phyloP scores from a whole-genome alignment of 1,139 yeast genomes.

The Barnettozyma hawaiiensis region DNA sequence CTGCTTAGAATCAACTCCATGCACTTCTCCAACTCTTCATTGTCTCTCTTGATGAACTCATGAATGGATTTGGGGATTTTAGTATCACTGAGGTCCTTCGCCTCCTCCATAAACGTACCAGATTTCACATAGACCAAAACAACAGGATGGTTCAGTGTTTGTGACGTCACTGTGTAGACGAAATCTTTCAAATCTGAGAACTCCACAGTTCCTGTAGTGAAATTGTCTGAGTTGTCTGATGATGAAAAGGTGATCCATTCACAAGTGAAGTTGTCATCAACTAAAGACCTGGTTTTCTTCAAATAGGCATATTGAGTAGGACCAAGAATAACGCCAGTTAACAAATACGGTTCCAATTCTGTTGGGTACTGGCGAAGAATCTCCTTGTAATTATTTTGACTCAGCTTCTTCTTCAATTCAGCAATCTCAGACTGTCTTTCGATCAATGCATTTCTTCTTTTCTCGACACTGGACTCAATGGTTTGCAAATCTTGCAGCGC shows the following conservation, averaged over 20 bases:
- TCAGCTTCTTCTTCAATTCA: constrained; percentile 14
- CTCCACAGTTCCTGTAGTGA: constrained; percentile 14
- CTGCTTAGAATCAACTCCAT: constrained; percentile 17
- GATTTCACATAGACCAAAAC: constrained; percentile 29
- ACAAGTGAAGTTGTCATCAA: constrained; percentile 2
- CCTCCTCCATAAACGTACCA: constrained; percentile 21
- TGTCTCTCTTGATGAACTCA: constrained; percentile 18
- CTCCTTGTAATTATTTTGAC: constrained; percentile 23
- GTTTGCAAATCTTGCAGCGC: constrained; percentile 17
- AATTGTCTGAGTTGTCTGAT: constrained; percentile 24
- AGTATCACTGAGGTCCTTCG: constrained; percentile 3
- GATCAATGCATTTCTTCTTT: constrained; percentile 10
- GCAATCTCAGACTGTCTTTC: constrained; percentile 16
- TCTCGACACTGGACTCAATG: constrained; percentile 10
- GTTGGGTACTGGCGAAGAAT: constrained; percentile 20
- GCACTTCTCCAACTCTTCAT: constrained; percentile 15
- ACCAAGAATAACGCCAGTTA: constrained; percentile 29
- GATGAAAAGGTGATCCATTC: constrained; percentile 23
- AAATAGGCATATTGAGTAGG: constrained; percentile 27
- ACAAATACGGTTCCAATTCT: constrained; percentile 30
- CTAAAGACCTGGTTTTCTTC: constrained; percentile 3
- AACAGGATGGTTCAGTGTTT: constrained; percentile 25
- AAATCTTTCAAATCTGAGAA: constrained; percentile 25
- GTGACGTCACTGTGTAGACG: constrained; percentile 20
- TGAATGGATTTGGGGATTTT: constrained; percentile 16